Evolutionary conservation across 371 early-diverging fungal species (phyloP), one percentile per base, ranked within the genome.

Genomic region (Dichotomocladium elegans): DNA sequence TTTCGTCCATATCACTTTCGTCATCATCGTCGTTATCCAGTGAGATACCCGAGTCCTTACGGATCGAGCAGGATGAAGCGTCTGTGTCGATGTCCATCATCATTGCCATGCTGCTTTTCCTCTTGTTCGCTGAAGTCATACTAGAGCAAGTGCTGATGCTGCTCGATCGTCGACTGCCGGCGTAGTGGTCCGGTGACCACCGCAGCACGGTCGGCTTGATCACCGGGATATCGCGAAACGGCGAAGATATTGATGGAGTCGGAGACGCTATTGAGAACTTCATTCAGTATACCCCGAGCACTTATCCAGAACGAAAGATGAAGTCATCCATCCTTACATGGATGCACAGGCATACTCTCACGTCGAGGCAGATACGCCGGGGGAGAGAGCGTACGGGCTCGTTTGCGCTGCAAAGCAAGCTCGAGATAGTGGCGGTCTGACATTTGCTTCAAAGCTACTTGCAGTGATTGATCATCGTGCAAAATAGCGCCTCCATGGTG

Each of bases 171-270:
- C 53, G 54, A 26, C 49, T 41, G n/a, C 47, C 51, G 28, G 51
- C 27, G 19, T 41, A 27, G 27, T 25, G 46, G 25, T 54, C 59
- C 47, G 67, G 58, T 45, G 58, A 47, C 73, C 70, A 73, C 60
- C 67, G 55, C 15, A 66, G 29, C 6, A 67, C 71, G 2, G 69
- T 70, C 51, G 74, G 74, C 64, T 68, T 70, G 11, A 74, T 74
- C 26, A 68, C 56, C 51, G 74, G 71, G 26, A 67, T 61, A 54
- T 66, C 53, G 17, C 41, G n/a, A n/a, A n/a, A n/a, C n/a, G n/a
- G n/a, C n/a, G n/a, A n/a, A n/a, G n/a, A n/a, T n/a, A n/a, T n/a
- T n/a, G n/a, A n/a, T n/a, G n/a, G n/a, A n/a, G n/a, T n/a, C 24
- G 53, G 41, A 28, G 51, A 41, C 22, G n/a, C n/a, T n/a, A n/a